Percentiles rank a stretch among this genome's conserved stretches.
Conservation (phyloP, 2,329 filamentous ascomycete genomes). For the Dactylellina haptotyla region DNA sequence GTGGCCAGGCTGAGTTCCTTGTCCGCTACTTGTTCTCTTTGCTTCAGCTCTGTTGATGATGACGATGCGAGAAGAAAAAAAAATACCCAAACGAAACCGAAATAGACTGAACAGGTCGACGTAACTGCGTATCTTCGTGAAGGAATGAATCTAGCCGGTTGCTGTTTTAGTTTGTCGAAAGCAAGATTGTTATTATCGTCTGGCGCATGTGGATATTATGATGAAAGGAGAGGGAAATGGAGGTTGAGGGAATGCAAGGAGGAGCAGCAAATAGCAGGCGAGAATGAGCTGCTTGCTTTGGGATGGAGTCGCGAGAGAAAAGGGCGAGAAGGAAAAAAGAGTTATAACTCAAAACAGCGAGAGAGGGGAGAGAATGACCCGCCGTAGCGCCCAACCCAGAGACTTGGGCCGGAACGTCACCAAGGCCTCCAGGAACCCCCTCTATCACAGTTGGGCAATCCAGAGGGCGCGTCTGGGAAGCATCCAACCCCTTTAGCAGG, state of each 20-base stretch:
- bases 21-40: neutral
- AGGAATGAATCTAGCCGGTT: neutral
- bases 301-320: constrained; percentile 51
- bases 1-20: constrained; percentile 18
- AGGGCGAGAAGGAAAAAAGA: constrained; percentile 30
- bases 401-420: constrained; percentile 43
- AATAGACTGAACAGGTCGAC: constrained; percentile 9
- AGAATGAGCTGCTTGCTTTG: constrained; percentile 33
- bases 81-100: constrained; percentile 1
- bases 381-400: constrained; percentile 24
- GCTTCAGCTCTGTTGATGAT: neutral
- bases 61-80: constrained; percentile 17
- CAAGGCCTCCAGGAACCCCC: constrained; percentile 6
- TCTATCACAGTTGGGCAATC: constrained; percentile 18
- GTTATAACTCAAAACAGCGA: constrained; percentile 45
- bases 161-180: constrained; percentile 12
- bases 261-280: constrained; percentile 39
- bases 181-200: neutral
- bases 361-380: constrained; percentile 45
- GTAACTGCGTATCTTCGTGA: constrained; percentile 54
- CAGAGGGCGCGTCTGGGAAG: constrained; percentile 43
- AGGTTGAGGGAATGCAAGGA: constrained; percentile 41
- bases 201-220: constrained; percentile 24
- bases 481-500: constrained; percentile 45
- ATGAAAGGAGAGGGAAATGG: constrained; percentile 34